A percentile compares a stretch with the other conserved stretches of the same genome.
phyloP scores from a whole-genome alignment of 306 rosid genomes.

The Vigna nakashimae region DNA sequence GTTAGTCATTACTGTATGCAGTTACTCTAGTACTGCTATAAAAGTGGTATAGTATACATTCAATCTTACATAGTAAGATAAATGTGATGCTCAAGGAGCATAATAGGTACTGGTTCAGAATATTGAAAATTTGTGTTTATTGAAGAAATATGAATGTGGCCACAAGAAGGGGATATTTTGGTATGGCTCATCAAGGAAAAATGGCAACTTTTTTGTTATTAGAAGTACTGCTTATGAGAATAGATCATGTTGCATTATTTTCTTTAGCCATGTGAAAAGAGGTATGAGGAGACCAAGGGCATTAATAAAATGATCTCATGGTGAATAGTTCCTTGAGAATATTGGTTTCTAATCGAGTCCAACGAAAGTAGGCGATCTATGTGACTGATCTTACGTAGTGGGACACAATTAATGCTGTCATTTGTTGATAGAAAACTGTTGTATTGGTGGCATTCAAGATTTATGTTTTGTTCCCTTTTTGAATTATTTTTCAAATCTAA shows the following conservation, averaged over 20 bases:
- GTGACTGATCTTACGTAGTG: neutral
- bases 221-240: neutral
- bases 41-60: conserved; percentile 12
- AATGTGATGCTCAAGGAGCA: neutral
- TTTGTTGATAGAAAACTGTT: conserved; percentile 1
- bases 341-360: neutral
- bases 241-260: neutral
- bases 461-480: neutral
- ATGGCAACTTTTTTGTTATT: neutral
- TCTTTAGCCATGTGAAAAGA: neutral
- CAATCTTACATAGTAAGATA: neutral
- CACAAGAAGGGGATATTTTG: neutral
- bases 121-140: neutral
- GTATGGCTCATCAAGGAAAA: neutral
- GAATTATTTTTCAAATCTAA: neutral
- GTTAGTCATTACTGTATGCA: neutral
- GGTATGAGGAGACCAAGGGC: neutral
- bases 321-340: neutral
- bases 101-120: neutral
- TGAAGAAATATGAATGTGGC: neutral
- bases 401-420: neutral
- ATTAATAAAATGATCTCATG: neutral
- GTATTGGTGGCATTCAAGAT: neutral
- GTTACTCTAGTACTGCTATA: neutral
- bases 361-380: neutral